Percentiles rank a stretch among this genome's conserved stretches.
phyloP scores from a whole-genome alignment of 768 basidiomycete genomes.

The Termitomyces sp. region DNA sequence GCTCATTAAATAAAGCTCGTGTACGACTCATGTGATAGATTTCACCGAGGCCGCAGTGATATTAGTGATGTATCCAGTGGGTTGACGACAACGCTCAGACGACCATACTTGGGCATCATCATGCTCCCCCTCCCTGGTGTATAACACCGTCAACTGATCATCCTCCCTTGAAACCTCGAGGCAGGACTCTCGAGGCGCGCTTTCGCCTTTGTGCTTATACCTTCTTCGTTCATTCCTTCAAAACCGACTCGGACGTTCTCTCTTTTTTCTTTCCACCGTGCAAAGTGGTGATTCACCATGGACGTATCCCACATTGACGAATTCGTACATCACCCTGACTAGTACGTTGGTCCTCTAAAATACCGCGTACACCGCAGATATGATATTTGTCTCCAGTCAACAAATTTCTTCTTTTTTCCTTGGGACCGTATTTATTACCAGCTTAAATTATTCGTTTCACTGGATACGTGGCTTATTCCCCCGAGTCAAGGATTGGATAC shows the following conservation, averaged over 20 bases:
- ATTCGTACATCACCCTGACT: slow-evolving; percentile 14
- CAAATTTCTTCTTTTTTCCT: slow-evolving; percentile 17
- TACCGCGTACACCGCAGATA: too few species aligned
- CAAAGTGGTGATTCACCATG: slow-evolving; percentile 4
- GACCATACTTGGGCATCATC: background rate
- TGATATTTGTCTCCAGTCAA: slow-evolving; percentile 6
- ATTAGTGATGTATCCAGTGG: background rate
- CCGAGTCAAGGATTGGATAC: slow-evolving; percentile 3
- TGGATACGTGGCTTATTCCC: slow-evolving; percentile 11
- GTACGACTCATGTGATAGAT: too few species aligned
- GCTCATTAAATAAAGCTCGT: too few species aligned
- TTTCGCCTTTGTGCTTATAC: background rate
- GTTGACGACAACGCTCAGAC: background rate
- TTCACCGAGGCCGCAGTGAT: too few species aligned
- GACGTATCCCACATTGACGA: slow-evolving; percentile 6
- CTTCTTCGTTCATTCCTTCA: background rate
- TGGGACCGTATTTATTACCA: slow-evolving; percentile 17
- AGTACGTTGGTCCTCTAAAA: background rate
- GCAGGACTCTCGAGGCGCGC: slow-evolving; percentile 8
- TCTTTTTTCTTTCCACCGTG: background rate
- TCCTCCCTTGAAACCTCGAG: background rate
- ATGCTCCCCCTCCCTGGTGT: slow-evolving; percentile 4
- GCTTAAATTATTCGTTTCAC: slow-evolving; percentile 13
- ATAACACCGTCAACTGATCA: background rate
- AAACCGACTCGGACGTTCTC: background rate